These are phyloP conservation scores for Corinectria fuckeliana DNA, from an alignment of 2,329 filamentous ascomycete genomes.

Conservation along the genomic window DNA sequence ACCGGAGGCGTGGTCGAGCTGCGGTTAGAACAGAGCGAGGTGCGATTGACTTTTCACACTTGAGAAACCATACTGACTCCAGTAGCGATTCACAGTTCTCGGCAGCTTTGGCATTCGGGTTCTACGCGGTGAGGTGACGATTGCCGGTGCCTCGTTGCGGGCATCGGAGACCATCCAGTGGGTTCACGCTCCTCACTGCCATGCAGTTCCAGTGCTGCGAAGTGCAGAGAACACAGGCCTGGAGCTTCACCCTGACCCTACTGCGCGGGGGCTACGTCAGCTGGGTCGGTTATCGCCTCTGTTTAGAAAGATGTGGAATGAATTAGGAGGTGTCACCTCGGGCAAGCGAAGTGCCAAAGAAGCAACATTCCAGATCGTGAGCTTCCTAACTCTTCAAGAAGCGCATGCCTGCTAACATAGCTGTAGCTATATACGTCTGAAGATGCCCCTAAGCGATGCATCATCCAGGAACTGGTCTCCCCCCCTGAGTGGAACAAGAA, in stretches of 20 bases:
- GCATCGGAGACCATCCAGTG: conserved; percentile 55
- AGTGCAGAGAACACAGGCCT: conserved; percentile 57
- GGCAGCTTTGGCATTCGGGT: conserved; percentile 74
- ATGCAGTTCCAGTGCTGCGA: conserved; percentile 72
- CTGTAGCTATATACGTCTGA: conserved; percentile 59
- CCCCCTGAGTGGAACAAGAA: conserved; percentile 68
- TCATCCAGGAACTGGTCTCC: conserved; percentile 61
- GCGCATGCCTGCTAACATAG: conserved; percentile 32
- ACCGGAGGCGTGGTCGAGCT: conserved; percentile 50
- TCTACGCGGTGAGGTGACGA: conserved; percentile 64
- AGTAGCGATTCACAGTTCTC: conserved; percentile 65
- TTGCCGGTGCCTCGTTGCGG: conserved; percentile 69
- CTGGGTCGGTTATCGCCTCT: conserved; percentile 69
- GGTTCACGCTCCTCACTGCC: conserved; percentile 71
- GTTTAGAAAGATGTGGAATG: conserved; percentile 72
- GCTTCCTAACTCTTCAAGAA: conserved; percentile 21
- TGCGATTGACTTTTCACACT: conserved; percentile 33
- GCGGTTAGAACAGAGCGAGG: conserved; percentile 57
- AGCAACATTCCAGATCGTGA: conserved; percentile 58
- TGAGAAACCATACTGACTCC: conserved; percentile 24
- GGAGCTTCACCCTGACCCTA: conserved; percentile 62
- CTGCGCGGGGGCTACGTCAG: conserved; percentile 54
- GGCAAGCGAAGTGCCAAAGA: conserved; percentile 25
- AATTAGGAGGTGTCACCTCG: conserved; percentile 39
- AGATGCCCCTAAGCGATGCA: conserved; percentile 56